phyloP scores from a whole-genome alignment of 2,329 filamentous ascomycete genomes.

The Cadophora luteo-olivacea region DNA sequence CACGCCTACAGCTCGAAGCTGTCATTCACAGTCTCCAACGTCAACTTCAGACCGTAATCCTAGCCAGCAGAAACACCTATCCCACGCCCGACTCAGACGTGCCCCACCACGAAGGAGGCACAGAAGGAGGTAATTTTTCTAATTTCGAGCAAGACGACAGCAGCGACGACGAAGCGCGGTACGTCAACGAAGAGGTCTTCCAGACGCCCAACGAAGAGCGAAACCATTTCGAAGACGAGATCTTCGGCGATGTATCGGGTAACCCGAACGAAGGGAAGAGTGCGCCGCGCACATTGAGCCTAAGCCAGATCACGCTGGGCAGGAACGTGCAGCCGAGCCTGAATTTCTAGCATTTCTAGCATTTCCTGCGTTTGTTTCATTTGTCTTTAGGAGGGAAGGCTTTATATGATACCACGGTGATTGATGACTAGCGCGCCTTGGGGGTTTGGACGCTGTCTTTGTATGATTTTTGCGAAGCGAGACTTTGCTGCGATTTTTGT shows the following conservation, averaged over 20 bases:
- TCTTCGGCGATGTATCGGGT: conserved; percentile 47
- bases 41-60: conserved; percentile 32
- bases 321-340: conserved; percentile 22
- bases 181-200: conserved; percentile 55
- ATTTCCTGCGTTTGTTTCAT: conserved; percentile 1
- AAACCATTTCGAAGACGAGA: conserved; percentile 50
- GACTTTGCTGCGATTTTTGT: conserved; percentile 3
- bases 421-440: conserved; percentile 8
- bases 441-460: conserved; percentile 7
- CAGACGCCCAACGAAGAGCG: conserved; percentile 59
- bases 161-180: conserved; percentile 40
- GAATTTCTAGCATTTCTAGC: conserved; percentile 7
- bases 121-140: conserved; percentile 29
- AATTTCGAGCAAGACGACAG: conserved; percentile 43
- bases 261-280: conserved; percentile 47
- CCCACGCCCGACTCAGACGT: conserved; percentile 27
- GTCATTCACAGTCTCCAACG: conserved; percentile 58
- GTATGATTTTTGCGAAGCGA: conserved; percentile 18
- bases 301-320: conserved; percentile 63
- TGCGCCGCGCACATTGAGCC: conserved; percentile 68
- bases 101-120: conserved; percentile 11
- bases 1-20: conserved; percentile 60
- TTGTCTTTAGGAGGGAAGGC: conserved; percentile 12
- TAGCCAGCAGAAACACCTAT: conserved; percentile 22
- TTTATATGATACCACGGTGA: conserved; percentile 16